phyloP scores from a whole-genome alignment of 345 rosid species.

The Aurinia saxatilis region DNA sequence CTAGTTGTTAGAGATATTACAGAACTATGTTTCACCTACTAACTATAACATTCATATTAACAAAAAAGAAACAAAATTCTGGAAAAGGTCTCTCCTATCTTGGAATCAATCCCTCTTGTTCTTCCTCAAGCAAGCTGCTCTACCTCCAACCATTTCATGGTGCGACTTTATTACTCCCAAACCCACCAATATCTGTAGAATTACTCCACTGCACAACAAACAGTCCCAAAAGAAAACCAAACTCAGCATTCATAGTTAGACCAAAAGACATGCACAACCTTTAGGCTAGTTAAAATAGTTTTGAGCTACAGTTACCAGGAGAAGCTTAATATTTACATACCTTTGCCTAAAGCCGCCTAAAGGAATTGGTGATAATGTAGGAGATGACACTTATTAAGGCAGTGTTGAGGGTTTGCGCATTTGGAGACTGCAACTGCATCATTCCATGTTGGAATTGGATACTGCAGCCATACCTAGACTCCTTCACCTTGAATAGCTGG shows the following conservation, averaged over 20 bases:
- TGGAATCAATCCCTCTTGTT: constrained; percentile 40
- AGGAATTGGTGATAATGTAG: too few species aligned
- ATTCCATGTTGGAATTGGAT: too few species aligned
- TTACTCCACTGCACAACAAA: constrained; percentile 88
- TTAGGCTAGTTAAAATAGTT: background rate
- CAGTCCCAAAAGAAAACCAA: too few species aligned
- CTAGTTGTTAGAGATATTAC: too few species aligned
- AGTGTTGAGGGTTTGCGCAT: too few species aligned
- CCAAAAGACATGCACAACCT: background rate
- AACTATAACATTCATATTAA: constrained; percentile 8
- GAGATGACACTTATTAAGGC: too few species aligned
- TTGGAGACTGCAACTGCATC: too few species aligned
- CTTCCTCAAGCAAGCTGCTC: constrained; percentile 83
- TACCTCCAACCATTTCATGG: constrained; percentile 87
- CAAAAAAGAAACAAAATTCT: background rate
- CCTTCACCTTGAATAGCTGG: too few species aligned
- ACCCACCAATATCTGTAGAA: constrained; percentile 56
- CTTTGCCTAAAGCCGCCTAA: too few species aligned
- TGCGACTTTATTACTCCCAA: constrained; percentile 56
- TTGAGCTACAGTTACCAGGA: background rate
- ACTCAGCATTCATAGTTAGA: too few species aligned
- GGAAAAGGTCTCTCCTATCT: background rate
- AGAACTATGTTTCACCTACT: too few species aligned
- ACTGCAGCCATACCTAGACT: too few species aligned
- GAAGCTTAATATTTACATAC: background rate